Base-by-base conservation (phyloP, 768 basidiomycete genomes). In the Porphyrellus cyaneotinctus region DNA sequence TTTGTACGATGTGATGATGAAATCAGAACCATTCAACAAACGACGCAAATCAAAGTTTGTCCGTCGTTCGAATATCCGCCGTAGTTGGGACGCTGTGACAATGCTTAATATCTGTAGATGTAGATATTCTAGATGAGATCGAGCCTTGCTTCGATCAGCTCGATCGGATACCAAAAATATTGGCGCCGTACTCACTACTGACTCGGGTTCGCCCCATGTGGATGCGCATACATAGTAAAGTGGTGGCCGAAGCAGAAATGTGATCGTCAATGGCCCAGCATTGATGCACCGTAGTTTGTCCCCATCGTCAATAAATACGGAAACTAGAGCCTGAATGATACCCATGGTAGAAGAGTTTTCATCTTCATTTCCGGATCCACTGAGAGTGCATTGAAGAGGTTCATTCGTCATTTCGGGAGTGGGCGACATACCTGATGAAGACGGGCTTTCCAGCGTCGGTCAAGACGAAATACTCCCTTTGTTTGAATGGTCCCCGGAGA, bases 391-490 rank as follows among this genome's bases (percentile, higher is more conserved):
- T 44, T 30, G 22, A 43, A 46, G 18, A 20, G n/a, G 30, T 39
- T 41, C 6, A 53, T 56, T 44, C 44, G 13, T n/a, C 12, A 43
- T 33, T 35, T 52, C 36, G 24, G 31, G 47, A 20, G 17, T 30
- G 18, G 11, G 35, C 6, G 43, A 59, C 74, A 53, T 68, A 89
- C 94, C 90, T 91, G 38, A 84, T 78, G 64, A 90, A 99, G 12
- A 99, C 94, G n/a, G 95, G 95, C 70, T 99, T 98, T 26, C 97
- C 97, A 28, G 97, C 97, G 56, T 95, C 85, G 0, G 95, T 97
- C 18, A 98, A 78, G 15, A 97, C 81, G 64, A 90, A 97, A 68
- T 97, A 99, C 64, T 91, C 83, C 47, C 94, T 78, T 22, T 80
- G 81, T 47, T 76, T 72, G 62, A 69, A 71, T 14, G 55, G 56